A percentile compares a stretch with the other conserved stretches of the same genome.
Conservation (phyloP, 805 yeast species). For the Nakazawaea laoshanensis region DNA sequence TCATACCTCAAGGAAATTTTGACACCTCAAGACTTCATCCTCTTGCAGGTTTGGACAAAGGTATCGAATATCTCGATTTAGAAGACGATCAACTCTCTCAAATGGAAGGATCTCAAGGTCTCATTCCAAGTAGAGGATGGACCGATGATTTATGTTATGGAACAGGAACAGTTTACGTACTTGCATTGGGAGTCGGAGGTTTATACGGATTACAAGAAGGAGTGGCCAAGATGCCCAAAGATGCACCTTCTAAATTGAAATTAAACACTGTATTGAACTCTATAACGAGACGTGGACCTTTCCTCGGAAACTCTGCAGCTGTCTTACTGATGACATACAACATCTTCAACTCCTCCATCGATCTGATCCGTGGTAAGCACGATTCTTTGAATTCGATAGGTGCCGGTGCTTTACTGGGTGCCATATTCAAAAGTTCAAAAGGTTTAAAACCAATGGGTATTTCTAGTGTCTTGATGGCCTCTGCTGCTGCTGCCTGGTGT, state of each 20-base stretch:
- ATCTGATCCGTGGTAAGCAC: constrained; percentile 78
- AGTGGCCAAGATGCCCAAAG: constrained; percentile 62
- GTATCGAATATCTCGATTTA: constrained; percentile 81
- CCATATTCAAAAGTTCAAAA: constrained; percentile 75
- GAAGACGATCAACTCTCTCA: constrained; percentile 73
- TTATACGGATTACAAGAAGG: constrained; percentile 85
- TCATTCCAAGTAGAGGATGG: constrained; percentile 96
- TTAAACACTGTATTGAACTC: constrained; percentile 87
- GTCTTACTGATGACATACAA: constrained; percentile 87
- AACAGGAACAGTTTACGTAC: constrained; percentile 85
- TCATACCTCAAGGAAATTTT: constrained; percentile 49
- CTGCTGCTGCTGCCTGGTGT: constrained; percentile 91
- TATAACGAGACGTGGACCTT: constrained; percentile 93
- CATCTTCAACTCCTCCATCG: constrained; percentile 72
- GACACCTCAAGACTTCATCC: constrained; percentile 80
- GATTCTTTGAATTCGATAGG: constrained; percentile 77
- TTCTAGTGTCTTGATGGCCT: constrained; percentile 77
- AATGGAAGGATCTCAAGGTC: constrained; percentile 84
- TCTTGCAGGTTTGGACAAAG: constrained; percentile 83
- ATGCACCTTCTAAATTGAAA: constrained; percentile 72
- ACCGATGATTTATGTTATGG: constrained; percentile 96
- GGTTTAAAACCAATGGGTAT: constrained; percentile 87
- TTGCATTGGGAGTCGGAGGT: constrained; percentile 88
- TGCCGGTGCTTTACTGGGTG: constrained; percentile 91
- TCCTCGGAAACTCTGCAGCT: constrained; percentile 91